Evolutionary conservation across 768 basidiomycete genomes (phyloP).

Genomic region (Xanthoconium stramineum): DNA sequence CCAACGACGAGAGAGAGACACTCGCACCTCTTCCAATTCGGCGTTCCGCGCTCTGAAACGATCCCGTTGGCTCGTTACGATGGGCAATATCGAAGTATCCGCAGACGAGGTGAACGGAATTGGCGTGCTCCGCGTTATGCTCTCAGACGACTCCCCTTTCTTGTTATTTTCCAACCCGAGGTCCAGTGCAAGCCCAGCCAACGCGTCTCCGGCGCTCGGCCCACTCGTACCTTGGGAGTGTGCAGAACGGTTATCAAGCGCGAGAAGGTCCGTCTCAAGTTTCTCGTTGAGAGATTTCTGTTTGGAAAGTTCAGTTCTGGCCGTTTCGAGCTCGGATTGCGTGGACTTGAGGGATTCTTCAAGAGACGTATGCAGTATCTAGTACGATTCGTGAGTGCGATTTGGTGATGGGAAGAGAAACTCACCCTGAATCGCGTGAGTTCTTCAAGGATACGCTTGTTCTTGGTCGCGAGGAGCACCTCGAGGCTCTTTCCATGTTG

Average conservation of each 20-base stretch:
- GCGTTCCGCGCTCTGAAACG: conserved; percentile 97
- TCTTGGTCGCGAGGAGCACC: conserved; percentile 87
- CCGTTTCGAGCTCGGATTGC: conserved; percentile 54
- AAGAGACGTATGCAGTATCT: conserved; percentile 85
- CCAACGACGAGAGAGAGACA: not conserved
- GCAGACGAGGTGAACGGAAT: conserved; percentile 72
- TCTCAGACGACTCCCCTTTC: conserved; percentile 18
- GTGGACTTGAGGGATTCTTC: conserved; percentile 61
- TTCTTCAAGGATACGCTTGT: conserved; percentile 89
- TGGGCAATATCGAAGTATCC: conserved; percentile 95
- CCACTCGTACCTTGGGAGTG: conserved; percentile 21
- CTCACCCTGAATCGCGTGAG: conserved; percentile 84
- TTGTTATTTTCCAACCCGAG: conserved; percentile 16
- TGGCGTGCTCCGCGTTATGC: conserved; percentile 49
- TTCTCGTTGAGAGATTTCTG: conserved; percentile 82
- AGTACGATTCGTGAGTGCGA: not conserved
- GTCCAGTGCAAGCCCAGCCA: conserved; percentile 74
- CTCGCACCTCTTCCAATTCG: conserved; percentile 85
- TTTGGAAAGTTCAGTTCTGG: conserved; percentile 68
- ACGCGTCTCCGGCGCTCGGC: conserved; percentile 45
- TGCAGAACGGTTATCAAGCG: conserved; percentile 56
- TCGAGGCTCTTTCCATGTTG: conserved; percentile 84
- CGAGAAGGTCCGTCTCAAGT: conserved; percentile 86
- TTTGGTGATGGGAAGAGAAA: too few relatives aligned
- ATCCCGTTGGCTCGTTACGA: conserved; percentile 96